These are phyloP conservation scores for Podospora sp. DNA, from an alignment of 495 filamentous ascomycete genomes.

Conservation along the genomic window DNA sequence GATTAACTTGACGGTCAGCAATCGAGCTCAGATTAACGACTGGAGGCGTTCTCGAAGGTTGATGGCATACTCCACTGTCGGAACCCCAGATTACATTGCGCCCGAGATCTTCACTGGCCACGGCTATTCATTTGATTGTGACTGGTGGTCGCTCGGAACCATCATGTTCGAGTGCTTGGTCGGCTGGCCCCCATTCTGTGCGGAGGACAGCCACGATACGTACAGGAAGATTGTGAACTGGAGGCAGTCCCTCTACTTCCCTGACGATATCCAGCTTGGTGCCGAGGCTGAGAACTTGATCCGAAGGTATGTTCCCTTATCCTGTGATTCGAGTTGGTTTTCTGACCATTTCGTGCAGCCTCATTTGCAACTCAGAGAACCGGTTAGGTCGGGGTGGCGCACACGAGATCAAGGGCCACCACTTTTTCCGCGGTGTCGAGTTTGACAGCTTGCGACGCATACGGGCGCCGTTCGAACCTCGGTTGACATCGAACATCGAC, in stretches of 20 bases:
- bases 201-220: conserved; percentile 94
- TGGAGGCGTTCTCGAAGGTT: conserved; percentile 94
- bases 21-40: conserved; percentile 94
- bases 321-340: background rate
- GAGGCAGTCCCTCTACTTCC: conserved; percentile 93
- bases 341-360: conserved; percentile 49
- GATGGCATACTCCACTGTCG: conserved; percentile 98
- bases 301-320: conserved; percentile 60
- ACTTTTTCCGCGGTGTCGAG: conserved; percentile 94
- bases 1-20: conserved; percentile 97
- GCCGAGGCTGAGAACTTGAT: conserved; percentile 86
- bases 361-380: conserved; percentile 88
- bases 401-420: conserved; percentile 86
- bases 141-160: conserved; percentile 98
- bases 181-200: conserved; percentile 98
- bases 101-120: conserved; percentile 97
- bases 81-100: conserved; percentile 97
- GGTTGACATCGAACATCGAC: conserved; percentile 86
- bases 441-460: conserved; percentile 91
- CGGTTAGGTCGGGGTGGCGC: conserved; percentile 84
- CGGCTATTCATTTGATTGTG: conserved; percentile 93
- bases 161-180: conserved; percentile 99
- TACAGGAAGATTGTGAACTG: conserved; percentile 99
- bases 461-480: conserved; percentile 92
- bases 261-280: conserved; percentile 88